phyloP scores from a whole-genome alignment of 2,329 filamentous ascomycete genomes.

The Dryadomyces quercivorus region DNA sequence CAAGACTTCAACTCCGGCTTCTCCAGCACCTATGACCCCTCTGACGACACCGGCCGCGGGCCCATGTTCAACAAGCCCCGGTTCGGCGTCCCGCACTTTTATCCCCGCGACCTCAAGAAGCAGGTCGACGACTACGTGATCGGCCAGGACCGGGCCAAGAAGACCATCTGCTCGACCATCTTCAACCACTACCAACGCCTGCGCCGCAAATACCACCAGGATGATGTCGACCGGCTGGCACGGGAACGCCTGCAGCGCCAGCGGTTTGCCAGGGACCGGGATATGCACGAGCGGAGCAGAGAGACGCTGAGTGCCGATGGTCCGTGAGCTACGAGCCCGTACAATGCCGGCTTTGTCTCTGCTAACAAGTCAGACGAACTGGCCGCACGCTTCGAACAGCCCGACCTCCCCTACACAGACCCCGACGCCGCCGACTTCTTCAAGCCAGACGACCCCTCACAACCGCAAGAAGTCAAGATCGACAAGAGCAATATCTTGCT shows the following conservation, averaged over 20 bases:
- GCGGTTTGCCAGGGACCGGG: slow-evolving; percentile 56
- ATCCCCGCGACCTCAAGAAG: slow-evolving; percentile 64
- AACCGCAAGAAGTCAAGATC: slow-evolving; percentile 51
- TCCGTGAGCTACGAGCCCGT: slow-evolving; percentile 25
- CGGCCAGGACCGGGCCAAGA: slow-evolving; percentile 88
- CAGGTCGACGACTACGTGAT: slow-evolving; percentile 94
- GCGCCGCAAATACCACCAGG: slow-evolving; percentile 64
- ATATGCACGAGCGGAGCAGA: slow-evolving; percentile 37
- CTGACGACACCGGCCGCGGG: slow-evolving; percentile 37
- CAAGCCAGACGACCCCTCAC: slow-evolving; percentile 31
- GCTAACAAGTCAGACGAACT: slow-evolving; percentile 38
- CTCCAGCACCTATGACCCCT: slow-evolving; percentile 46
- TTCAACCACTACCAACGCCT: slow-evolving; percentile 95
- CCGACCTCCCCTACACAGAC: slow-evolving; percentile 19
- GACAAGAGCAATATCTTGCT: slow-evolving; percentile 93
- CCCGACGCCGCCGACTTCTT: slow-evolving; percentile 30
- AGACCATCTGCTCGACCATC: slow-evolving; percentile 81
- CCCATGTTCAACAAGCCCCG: slow-evolving; percentile 47
- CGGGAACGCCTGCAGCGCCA: slow-evolving; percentile 59
- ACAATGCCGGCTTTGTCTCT: slow-evolving; percentile 20
- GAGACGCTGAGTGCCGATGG: slow-evolving; percentile 70
- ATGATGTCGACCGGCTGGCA: slow-evolving; percentile 47
- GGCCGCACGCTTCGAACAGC: slow-evolving; percentile 27
- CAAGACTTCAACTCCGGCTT: slow-evolving; percentile 44
- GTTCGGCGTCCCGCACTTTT: slow-evolving; percentile 51